A percentile compares a stretch with the other conserved stretches of the same genome.
Evolutionary conservation across 73 alveolate species (phyloP).

Genomic region (Paramecium primaurelia): DNA sequence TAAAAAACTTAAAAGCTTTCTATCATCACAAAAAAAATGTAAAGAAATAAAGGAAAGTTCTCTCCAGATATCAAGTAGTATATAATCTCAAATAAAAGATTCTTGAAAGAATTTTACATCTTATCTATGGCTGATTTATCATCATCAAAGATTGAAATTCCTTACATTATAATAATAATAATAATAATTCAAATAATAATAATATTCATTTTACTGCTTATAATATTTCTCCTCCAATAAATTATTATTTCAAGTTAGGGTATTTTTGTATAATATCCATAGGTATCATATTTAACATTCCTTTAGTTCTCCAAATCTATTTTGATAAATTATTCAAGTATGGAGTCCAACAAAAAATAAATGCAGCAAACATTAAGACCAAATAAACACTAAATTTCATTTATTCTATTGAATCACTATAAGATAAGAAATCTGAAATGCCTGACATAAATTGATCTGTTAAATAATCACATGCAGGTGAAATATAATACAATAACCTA

Average conservation of each 20-base stretch:
- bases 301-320: conserved; percentile 60
- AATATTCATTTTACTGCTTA: conserved; percentile 57
- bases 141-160: conserved; percentile 51
- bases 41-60: conserved; percentile 33
- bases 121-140: conserved; percentile 56
- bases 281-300: conserved; percentile 64
- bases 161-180: background rate
- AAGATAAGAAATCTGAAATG: background rate
- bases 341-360: conserved; percentile 56
- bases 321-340: conserved; percentile 43
- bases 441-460: conserved; percentile 33
- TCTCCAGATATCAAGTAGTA: conserved; percentile 49
- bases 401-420: background rate
- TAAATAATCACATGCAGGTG: conserved; percentile 54
- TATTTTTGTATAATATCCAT: conserved; percentile 57
- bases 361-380: conserved; percentile 40
- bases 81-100: conserved; percentile 36
- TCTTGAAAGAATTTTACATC: conserved; percentile 56
- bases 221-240: conserved; percentile 55
- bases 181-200: background rate
- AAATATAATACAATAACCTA: background rate
- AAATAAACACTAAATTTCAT: conserved; percentile 42
- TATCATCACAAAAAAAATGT: conserved; percentile 31
- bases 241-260: conserved; percentile 28
- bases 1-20: conserved; percentile 52